These are phyloP conservation scores for Zea luxurians DNA, from an alignment of 176 grass and related monocot genomes.

Conservation along the genomic window DNA sequence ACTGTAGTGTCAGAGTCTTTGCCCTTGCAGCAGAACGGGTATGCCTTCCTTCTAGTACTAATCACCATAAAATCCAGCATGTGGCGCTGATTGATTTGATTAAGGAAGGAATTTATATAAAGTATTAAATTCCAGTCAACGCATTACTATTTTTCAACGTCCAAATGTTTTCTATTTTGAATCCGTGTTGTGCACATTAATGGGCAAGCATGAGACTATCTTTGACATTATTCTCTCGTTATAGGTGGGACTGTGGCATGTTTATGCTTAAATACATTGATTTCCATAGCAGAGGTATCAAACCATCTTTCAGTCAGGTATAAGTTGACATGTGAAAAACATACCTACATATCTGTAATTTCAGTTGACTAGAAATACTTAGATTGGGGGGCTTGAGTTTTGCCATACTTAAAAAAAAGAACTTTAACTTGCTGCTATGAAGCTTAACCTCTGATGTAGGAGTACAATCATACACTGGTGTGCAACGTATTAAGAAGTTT, in stretches of 20 bases:
- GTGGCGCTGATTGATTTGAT: neutral
- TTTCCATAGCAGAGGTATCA: conserved; percentile 68
- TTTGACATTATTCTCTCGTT: conserved; percentile 34
- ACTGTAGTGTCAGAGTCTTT: conserved; percentile 26
- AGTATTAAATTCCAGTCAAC: conserved; percentile 18
- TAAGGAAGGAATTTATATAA: conserved; percentile 15
- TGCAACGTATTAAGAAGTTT: neutral
- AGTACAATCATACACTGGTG: neutral
- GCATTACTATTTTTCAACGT: conserved; percentile 17
- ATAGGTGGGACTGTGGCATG: conserved; percentile 88
- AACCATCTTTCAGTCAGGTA: conserved; percentile 62
- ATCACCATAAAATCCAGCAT: conserved; percentile 19
- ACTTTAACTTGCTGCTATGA: conserved; percentile 21
- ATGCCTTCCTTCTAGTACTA: conserved; percentile 19
- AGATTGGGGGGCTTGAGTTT: neutral
- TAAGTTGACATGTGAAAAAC: conserved; percentile 31
- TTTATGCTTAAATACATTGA: conserved; percentile 92
- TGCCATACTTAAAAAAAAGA: neutral
- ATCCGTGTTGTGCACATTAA: conserved; percentile 3
- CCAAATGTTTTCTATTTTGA: conserved; percentile 8
- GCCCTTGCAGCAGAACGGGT: conserved; percentile 69
- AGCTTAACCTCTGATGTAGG: neutral
- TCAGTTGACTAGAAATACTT: conserved; percentile 23
- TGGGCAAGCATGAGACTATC: neutral
- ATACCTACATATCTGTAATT: neutral